Evolutionary conservation across 1,284 basidiomycete genomes (phyloP), one percentile per base, ranked within the genome.

Genomic region (Leucoagaricus sp.): DNA sequence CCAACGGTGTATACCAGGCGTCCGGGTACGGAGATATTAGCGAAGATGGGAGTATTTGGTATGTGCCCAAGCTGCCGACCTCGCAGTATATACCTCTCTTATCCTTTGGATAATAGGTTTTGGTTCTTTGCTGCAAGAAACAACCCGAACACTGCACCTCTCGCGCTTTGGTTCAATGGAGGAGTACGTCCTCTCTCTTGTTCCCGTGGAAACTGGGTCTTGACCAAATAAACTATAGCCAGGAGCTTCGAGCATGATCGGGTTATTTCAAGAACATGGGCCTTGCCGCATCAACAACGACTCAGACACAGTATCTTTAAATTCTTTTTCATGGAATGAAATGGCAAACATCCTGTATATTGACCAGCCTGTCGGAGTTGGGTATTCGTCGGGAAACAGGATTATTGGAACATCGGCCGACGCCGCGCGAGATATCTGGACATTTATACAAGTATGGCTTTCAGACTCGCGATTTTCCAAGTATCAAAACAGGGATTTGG

Each of bases 121-220:
- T 87, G 85, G 85, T 87, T 84, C 69, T 88, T 88, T 61, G 84
- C 75, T 38, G 78, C 86, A 2, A 79, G 85, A 31, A 79, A 81
- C 50, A 80, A 80, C 61, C 75, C 83, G 0, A 75, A 78, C 19
- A 79, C 73, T 1, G 85, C 85, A 2, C 84, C 86, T 25, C 71
- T 87, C 33, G 74, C 81, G 8, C 73, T 86, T 42, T 87, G 85
- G 85, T 79, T 87, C 57, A 86, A 86, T 66, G 85, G 84, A 44
- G 84, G 84, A 5, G 83, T 86, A 64, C 62, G 79, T 69, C 3
- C 21, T 41, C 21, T 26, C 4, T 13, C n/a, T 28, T 25, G 41
- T 58, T 44, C 4, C n/a, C 10, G 13, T 36, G 9, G 25, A 10
- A 3, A 19, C 19, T 25, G 4, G 9, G 7, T 15, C 17, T 31